Percentiles rank a stretch among this genome's conserved stretches.
These are phyloP conservation scores for Chlamydomonas schloesseri DNA, from an alignment of 139 green algal genomes.

Conservation along the genomic window DNA sequence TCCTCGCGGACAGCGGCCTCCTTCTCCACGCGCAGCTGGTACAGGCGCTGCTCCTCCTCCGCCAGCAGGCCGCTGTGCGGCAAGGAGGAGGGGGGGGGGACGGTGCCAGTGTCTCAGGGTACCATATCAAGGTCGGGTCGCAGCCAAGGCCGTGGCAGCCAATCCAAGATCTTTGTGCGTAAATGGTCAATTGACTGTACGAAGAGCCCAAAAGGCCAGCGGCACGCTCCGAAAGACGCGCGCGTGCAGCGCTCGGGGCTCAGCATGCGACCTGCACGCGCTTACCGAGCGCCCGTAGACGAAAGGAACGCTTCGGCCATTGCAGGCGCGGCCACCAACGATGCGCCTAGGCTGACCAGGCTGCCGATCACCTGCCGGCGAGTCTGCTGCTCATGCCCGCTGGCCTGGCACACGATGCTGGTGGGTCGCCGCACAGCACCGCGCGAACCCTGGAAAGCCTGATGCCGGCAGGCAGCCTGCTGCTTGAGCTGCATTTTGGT, in stretches of 20 bases:
- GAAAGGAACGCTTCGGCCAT: constrained; percentile 52
- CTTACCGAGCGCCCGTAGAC: constrained; percentile 59
- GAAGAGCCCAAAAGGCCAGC: background rate
- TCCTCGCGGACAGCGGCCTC: constrained; percentile 68
- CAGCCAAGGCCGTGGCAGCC: too few relatives aligned
- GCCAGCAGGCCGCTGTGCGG: constrained; percentile 74
- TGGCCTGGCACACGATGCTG: constrained; percentile 26
- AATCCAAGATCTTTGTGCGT: background rate
- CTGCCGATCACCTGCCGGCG: constrained; percentile 30
- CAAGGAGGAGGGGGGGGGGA: background rate
- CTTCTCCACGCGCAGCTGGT: constrained; percentile 70
- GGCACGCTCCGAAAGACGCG: background rate
- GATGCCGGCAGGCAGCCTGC: background rate
- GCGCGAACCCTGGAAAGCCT: background rate
- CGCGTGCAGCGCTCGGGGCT: background rate
- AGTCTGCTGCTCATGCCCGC: background rate
- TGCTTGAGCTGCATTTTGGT: too few relatives aligned
- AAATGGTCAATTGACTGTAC: background rate
- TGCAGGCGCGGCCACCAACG: background rate
- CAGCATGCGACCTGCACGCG: background rate
- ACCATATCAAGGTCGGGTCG: too few relatives aligned
- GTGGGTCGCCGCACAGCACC: constrained; percentile 17
- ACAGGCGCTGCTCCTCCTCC: constrained; percentile 81
- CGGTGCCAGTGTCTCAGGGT: too few relatives aligned
- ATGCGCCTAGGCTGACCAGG: constrained; percentile 17